These are phyloP conservation scores for Fomitopsis schrenkii DNA, from an alignment of 1,284 basidiomycete species.

Conservation along the genomic window DNA sequence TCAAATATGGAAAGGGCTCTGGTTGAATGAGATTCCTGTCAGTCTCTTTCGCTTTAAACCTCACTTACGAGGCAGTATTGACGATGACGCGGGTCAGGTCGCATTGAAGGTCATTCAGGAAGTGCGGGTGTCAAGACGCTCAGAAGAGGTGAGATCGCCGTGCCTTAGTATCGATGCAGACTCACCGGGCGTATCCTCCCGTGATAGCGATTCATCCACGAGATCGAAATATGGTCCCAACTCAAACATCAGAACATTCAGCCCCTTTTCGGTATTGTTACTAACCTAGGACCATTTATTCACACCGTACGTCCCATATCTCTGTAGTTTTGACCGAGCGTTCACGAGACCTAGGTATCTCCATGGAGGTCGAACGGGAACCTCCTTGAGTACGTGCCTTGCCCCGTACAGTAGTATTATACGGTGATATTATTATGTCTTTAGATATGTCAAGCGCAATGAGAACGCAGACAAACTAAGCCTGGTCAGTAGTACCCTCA, in stretches of 20 bases:
- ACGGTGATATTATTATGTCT: neutral
- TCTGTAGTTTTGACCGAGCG: neutral
- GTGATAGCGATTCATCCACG: slow-evolving; percentile 46
- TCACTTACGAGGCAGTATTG: neutral
- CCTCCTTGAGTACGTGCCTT: slow-evolving; percentile 38
- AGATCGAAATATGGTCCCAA: slow-evolving; percentile 48
- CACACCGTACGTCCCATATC: slow-evolving; percentile 1
- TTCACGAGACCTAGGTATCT: slow-evolving; percentile 38
- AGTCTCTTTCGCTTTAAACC: neutral
- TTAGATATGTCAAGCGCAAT: slow-evolving; percentile 33
- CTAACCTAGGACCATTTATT: slow-evolving; percentile 35
- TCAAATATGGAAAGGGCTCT: slow-evolving; percentile 47
- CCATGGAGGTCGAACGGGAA: slow-evolving; percentile 57
- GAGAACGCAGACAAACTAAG: slow-evolving; percentile 32
- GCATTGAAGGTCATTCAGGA: slow-evolving; percentile 50
- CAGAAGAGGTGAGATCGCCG: slow-evolving; percentile 29
- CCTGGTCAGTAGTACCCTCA: slow-evolving; percentile 32
- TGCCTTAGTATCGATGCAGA: neutral
- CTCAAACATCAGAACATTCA: slow-evolving; percentile 46
- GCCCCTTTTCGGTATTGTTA: slow-evolving; percentile 50
- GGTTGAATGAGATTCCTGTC: slow-evolving; percentile 44
- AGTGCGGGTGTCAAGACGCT: slow-evolving; percentile 37
- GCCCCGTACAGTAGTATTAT: neutral
- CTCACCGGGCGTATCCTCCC: neutral
- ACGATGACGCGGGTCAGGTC: slow-evolving; percentile 32